Percentiles rank a stretch among this genome's conserved stretches.
These are phyloP conservation scores for Colletotrichum sp. DNA, from an alignment of 2,329 filamentous ascomycete species.

Conservation along the genomic window DNA sequence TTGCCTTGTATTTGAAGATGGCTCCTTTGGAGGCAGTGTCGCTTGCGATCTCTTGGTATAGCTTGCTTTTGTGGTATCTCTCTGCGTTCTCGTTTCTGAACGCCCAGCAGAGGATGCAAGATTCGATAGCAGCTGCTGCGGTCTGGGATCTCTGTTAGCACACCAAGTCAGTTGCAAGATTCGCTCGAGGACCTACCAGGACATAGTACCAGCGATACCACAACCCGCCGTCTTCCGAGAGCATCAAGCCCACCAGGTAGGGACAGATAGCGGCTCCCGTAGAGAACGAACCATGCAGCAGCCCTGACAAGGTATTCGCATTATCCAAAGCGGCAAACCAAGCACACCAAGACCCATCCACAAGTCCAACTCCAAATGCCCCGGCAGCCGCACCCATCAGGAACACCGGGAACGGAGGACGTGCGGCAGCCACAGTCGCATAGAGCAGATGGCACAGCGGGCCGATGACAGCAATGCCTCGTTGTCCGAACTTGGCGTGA, in stretches of 20 bases:
- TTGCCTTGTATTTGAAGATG: constrained; percentile 36
- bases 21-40: not conserved
- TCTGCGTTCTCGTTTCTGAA: constrained; percentile 69
- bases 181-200: constrained; percentile 53
- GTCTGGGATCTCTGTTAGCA: not conserved
- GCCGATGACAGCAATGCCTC: constrained; percentile 47
- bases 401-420: constrained; percentile 72
- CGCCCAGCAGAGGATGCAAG: constrained; percentile 51
- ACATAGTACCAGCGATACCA: constrained; percentile 83
- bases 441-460: constrained; percentile 50
- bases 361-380: constrained; percentile 41
- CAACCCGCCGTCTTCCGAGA: constrained; percentile 61
- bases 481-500: constrained; percentile 63
- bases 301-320: constrained; percentile 63
- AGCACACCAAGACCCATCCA: constrained; percentile 49
- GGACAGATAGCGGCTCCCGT: constrained; percentile 73
- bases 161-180: fast-evolving
- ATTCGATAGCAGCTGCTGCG: constrained; percentile 59
- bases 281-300: constrained; percentile 76
- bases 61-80: constrained; percentile 51
- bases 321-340: constrained; percentile 45
- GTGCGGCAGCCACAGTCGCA: constrained; percentile 67
- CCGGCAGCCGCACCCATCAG: constrained; percentile 66
- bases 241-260: constrained; percentile 74
- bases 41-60: constrained; percentile 33